Base-by-base conservation (phyloP, 768 basidiomycete species). In the Calocybe gangraenosa region DNA sequence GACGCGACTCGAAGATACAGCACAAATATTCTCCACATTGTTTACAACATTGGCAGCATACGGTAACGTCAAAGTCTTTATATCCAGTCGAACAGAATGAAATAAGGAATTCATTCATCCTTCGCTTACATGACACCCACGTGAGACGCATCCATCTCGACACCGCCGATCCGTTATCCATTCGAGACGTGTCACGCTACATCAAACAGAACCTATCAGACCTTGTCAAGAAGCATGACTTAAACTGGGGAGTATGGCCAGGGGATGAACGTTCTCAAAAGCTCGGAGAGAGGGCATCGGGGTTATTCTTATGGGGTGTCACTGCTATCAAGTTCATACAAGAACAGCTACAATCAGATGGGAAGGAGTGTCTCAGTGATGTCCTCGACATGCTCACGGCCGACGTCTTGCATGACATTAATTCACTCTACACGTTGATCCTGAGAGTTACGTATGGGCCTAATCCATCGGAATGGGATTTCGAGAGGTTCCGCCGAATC, bases 281-380 rank as follows among this genome's bases (percentile, higher is more conserved):
- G 10, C 32, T 57, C 15, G 34, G 39, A 7, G 34, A 21, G 2
- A 46, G 37, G 9, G 45, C 56, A 2, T 25, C 46, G 2, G 56
- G 56, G 2, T 44, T 52, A 11, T 57, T 57, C 42, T 54, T 57
- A 4, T 57, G 56, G 34, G 34, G 14, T 4, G 34, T 35, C 6
- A 42, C 41, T 9, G 41, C 41, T 11, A 11, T 17, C 7, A 37
- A 39, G 11, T 50, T 51, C 30, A 6, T 54, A 17, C 35, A 42
- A 23, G 40, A 37, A 5, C 47, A 55, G 9, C 25, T 55, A 8
- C 13, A 45, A 0, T 11, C 19, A 0, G 15, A 18, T 22, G 51
- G 54, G 3, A 41, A 17, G 5, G 50, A 50, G 36, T 50, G 40
- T 20, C 44, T 51, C 10, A 25, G 43, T 13, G 22, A 34, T 4